These are phyloP conservation scores for Plasmodium sp. DNA, from an alignment of 169 alveolate species.

Conservation along the genomic window DNA sequence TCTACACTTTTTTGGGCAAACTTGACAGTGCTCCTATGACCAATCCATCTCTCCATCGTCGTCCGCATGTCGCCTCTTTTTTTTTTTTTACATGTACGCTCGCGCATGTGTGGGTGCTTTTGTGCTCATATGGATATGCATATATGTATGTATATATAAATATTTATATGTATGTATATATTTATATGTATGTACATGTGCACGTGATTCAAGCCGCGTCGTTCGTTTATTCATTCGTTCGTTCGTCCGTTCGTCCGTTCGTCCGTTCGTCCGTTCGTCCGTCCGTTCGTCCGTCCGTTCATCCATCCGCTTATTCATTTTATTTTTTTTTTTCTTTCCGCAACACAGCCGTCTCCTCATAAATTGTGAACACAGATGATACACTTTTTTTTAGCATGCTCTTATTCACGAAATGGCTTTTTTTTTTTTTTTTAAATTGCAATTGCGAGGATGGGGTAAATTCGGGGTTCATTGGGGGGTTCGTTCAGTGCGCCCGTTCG, in stretches of 20 bases:
- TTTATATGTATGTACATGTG: not conserved
- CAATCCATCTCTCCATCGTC: not conserved
- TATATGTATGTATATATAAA: not conserved
- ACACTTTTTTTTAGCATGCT: not conserved
- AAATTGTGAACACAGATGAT: not conserved
- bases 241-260: not conserved
- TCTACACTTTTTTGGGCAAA: not conserved
- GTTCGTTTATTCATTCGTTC: not conserved
- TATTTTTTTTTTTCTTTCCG: not conserved
- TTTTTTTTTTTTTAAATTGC: not conserved
- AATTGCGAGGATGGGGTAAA: not conserved
- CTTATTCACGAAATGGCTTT: not conserved
- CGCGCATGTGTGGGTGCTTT: not conserved
- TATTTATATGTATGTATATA: not conserved
- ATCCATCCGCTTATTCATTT: not conserved
- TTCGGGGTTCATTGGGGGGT: not conserved
- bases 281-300: no score
- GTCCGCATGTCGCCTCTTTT: not conserved
- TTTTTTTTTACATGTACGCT: not conserved
- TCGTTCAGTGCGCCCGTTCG: not conserved
- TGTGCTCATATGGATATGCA: not conserved
- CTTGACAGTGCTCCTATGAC: not conserved
- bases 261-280: no score
- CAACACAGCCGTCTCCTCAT: not conserved
- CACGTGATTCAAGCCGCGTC: not conserved